A percentile compares a stretch with the other conserved stretches of the same genome.
phyloP scores from a whole-genome alignment of 441 rosid species.

The Manihot esculenta region DNA sequence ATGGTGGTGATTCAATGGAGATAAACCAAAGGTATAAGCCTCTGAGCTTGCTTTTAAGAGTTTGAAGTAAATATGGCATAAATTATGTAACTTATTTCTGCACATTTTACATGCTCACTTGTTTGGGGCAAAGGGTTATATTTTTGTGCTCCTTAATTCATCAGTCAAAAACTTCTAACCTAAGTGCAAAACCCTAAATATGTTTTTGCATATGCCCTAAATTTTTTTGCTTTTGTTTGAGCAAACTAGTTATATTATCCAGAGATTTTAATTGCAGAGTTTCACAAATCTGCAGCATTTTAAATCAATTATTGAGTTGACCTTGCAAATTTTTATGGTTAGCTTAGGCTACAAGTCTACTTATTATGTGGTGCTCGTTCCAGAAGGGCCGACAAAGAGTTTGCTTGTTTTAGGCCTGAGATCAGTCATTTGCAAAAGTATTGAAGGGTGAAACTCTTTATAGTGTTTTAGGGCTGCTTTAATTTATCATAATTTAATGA shows the following conservation, averaged over 20 bases:
- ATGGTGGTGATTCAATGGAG: conserved; percentile 73
- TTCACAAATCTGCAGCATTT: background rate
- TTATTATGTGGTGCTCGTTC: background rate
- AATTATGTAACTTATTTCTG: too few species aligned
- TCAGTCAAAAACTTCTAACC: background rate
- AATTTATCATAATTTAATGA: background rate
- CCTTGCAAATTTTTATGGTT: conserved; percentile 15
- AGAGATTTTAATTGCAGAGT: background rate
- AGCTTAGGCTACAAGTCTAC: background rate
- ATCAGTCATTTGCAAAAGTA: conserved; percentile 11
- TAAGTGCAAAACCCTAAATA: background rate
- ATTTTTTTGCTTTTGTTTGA: background rate
- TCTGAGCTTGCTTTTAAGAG: conserved; percentile 17
- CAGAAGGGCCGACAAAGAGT: background rate
- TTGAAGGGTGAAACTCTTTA: background rate
- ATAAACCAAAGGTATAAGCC: conserved; percentile 68
- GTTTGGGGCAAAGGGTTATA: background rate
- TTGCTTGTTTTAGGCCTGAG: background rate
- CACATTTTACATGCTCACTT: too few species aligned
- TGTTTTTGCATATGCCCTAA: background rate
- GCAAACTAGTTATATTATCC: conserved; percentile 2
- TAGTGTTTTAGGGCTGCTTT: background rate
- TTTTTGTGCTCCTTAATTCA: background rate
- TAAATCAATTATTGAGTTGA: background rate
- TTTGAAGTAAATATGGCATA: background rate